Conservation (phyloP, 305 asterid genomes). For the Nicotiana rustica region DNA sequence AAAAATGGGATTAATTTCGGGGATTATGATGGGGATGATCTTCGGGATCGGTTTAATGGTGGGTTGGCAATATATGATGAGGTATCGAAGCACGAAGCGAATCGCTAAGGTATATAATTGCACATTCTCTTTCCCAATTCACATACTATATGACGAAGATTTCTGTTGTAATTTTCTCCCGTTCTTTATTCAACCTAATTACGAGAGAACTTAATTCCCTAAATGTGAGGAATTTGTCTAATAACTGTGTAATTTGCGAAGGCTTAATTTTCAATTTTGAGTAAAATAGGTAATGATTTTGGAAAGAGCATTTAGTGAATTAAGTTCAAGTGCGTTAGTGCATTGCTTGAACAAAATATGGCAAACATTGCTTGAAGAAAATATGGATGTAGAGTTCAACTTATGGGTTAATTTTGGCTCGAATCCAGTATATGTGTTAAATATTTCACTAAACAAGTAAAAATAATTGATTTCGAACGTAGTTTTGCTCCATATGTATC, state of each 20-base stretch:
- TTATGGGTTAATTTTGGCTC: too few species aligned
- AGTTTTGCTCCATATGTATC: not conserved
- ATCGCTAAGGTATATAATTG: slow-evolving; percentile 67
- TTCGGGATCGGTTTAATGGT: slow-evolving; percentile 90
- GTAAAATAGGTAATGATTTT: not conserved
- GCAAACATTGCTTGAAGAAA: not conserved
- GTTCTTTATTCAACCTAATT: not conserved
- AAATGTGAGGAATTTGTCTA: not conserved
- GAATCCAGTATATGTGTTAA: too few species aligned
- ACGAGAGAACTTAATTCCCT: not conserved
- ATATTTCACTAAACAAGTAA: too few species aligned
- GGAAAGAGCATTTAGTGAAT: not conserved
- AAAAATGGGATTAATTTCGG: slow-evolving; percentile 89
- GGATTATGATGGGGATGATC: slow-evolving; percentile 83
- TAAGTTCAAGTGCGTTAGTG: not conserved
- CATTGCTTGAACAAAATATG: not conserved
- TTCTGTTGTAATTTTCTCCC: not conserved
- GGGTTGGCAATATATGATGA: slow-evolving; percentile 93
- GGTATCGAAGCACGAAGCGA: slow-evolving; percentile 77
- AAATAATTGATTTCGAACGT: too few species aligned
- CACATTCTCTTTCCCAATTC: not conserved
- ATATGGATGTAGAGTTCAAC: not conserved
- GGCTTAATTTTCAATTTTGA: not conserved
- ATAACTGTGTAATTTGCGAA: too few species aligned
- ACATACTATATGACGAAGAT: too few species aligned